Percentiles rank a stretch among this genome's conserved stretches.
These are phyloP conservation scores for Candida palmyrensis DNA, from an alignment of 805 yeast species.

Conservation along the genomic window DNA sequence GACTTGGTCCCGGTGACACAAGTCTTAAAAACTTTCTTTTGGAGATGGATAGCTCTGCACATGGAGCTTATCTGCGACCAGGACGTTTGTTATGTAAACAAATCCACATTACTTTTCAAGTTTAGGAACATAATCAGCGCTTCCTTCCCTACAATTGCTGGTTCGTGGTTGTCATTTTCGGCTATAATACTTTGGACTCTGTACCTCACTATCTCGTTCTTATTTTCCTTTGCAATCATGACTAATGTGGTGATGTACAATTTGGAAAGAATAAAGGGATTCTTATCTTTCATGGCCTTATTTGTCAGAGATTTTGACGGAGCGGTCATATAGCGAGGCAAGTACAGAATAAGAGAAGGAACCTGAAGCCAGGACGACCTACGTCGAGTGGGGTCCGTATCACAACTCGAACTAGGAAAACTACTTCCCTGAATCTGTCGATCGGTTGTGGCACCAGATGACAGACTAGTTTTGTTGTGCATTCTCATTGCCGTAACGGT, in stretches of 20 bases:
- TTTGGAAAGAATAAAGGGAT: background rate
- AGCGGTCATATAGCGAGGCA: background rate
- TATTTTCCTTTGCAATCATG: conserved; percentile 15
- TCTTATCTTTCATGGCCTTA: background rate
- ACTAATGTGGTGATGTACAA: background rate
- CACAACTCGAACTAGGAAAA: too few species aligned
- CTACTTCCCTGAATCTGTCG: too few species aligned
- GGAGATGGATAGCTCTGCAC: background rate
- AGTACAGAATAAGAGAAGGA: background rate
- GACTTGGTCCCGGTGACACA: background rate
- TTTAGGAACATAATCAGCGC: conserved; percentile 11
- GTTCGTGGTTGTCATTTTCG: conserved; percentile 4
- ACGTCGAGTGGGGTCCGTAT: too few species aligned
- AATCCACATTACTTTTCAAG: conserved; percentile 13
- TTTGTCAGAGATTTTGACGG: background rate
- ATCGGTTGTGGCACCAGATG: too few species aligned
- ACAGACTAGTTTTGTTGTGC: too few species aligned
- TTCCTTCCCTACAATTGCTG: conserved; percentile 1
- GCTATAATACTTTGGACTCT: conserved; percentile 11
- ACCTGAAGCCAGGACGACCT: too few species aligned
- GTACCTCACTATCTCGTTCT: conserved; percentile 17
- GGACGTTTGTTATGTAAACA: conserved; percentile 5
- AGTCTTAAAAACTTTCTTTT: background rate
- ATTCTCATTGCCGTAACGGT: too few species aligned
- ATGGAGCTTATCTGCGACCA: conserved; percentile 1